These are phyloP conservation scores for Artemisia argyi DNA, from an alignment of 129 eudicot species.

Conservation along the genomic window DNA sequence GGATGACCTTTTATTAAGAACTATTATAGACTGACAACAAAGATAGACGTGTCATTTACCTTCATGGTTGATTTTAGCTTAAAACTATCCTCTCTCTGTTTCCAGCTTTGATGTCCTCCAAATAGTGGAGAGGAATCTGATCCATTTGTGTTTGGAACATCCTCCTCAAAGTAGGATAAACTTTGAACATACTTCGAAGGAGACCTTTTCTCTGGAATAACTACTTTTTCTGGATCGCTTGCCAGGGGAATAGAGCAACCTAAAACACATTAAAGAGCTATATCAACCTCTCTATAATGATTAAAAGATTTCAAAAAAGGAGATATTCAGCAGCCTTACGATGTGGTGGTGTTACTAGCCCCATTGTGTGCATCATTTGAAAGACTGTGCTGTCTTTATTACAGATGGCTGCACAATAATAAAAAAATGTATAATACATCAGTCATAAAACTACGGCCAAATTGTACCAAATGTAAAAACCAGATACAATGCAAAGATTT, in stretches of 20 bases:
- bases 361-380: conserved; percentile 73
- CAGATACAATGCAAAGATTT: no score
- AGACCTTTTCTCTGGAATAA: conserved; percentile 60
- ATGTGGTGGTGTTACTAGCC: conserved; percentile 84
- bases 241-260: conserved; percentile 87
- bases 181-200: conserved; percentile 62
- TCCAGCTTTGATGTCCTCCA: conserved; percentile 93
- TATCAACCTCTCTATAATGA: conserved; percentile 4
- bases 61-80: conserved; percentile 77
- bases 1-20: no score
- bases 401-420: conserved; percentile 68
- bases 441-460: neutral
- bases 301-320: neutral
- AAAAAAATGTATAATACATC: conserved; percentile 12
- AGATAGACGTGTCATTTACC: conserved; percentile 35
- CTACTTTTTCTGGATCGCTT: conserved; percentile 66
- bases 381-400: conserved; percentile 84
- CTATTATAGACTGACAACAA: no score
- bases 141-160: conserved; percentile 45
- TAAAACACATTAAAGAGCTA: conserved; percentile 22
- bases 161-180: conserved; percentile 69
- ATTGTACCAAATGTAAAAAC: neutral
- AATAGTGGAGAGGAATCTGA: conserved; percentile 68
- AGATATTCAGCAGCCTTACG: conserved; percentile 52
- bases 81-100: conserved; percentile 83